Base-by-base conservation (phyloP, 257 asterid species). In the Nicotiana sylvestris region DNA sequence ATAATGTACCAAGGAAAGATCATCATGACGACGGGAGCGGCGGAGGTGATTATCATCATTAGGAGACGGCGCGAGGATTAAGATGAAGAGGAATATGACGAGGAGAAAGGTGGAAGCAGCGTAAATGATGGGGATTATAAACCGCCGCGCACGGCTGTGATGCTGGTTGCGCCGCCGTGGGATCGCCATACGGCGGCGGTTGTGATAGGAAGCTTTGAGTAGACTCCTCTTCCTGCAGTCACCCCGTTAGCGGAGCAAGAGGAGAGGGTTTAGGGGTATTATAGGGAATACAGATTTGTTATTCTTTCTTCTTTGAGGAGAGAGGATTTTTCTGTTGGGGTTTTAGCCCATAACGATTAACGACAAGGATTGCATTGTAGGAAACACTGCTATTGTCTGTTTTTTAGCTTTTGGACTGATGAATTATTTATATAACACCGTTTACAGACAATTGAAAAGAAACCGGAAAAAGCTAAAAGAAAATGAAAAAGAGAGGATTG, bases 141-240 rank as follows among this genome's bases (percentile, higher is more conserved):
- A 84, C 67, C 88, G 81, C 72, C 88, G 82, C 5, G 35, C 87
- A 18, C 94, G 95, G 85, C 69, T 84, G 55, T 83, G 89, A 83
- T 87, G 61, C 55, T 87, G 95, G 90, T 85, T 90, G 80, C 98
- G 97, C 90, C 98, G 96, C 91, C 99, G 95, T 37, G 85, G 89
- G 58, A 84, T 35, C 67, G 92, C 92, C 98, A 96, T 96, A 46
- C n/a, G 25, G 60, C n/a, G 81, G 76, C 84, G 88, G 88, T 10
- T 17, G 87, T 82, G 82, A 81, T 82, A 77, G 81, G 78, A 43
- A 43, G 58, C 33, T 18, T 70, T 37, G 77, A 3, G 39, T 68
- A 18, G 56, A 35, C 76, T 9, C 9, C 76, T 18, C 60, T 27
- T 67, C 53, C 77, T 5, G 77, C 10, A 46, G 9, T 9, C 12